phyloP scores from a whole-genome alignment of 2,329 filamentous ascomycete genomes.

The Sphaerostilbella broomeana region DNA sequence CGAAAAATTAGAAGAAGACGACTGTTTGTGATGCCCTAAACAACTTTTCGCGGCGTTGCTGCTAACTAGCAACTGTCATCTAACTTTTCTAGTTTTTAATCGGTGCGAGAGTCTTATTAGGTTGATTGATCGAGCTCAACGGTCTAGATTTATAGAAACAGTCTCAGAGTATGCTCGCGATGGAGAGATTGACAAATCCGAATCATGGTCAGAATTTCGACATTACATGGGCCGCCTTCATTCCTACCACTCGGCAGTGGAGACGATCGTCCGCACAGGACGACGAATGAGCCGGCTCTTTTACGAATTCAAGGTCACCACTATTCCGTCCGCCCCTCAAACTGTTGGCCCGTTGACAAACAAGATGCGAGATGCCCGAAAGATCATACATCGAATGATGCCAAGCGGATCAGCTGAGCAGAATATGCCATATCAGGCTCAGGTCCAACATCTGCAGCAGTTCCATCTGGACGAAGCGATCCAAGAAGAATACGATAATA shows the following conservation, averaged over 20 bases:
- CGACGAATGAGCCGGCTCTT: constrained; percentile 26
- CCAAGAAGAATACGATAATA: constrained; percentile 7
- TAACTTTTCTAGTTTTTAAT: no score
- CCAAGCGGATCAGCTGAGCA: not conserved
- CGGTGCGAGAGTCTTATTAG: not conserved
- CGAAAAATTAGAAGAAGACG: no score
- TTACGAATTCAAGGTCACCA: constrained; percentile 21
- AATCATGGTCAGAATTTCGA: constrained; percentile 22
- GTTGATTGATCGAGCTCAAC: constrained; percentile 1
- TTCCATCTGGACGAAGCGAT: constrained; percentile 22
- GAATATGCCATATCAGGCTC: constrained; percentile 5
- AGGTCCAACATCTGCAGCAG: constrained; percentile 18
- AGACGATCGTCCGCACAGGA: constrained; percentile 18
- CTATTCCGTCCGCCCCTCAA: constrained; percentile 21
- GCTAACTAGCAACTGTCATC: no score
- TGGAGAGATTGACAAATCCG: not conserved
- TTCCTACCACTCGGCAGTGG: constrained; percentile 17
- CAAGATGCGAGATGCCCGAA: constrained; percentile 15
- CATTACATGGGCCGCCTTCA: constrained; percentile 22
- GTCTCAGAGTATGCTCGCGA: constrained; percentile 9
- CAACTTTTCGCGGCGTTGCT: no score
- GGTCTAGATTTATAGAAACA: not conserved
- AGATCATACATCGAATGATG: constrained; percentile 21
- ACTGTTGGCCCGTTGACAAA: constrained; percentile 15
- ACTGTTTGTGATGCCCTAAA: no score